A percentile compares a stretch with the other conserved stretches of the same genome.
Evolutionary conservation across 1,139 yeast genomes (phyloP).

Genomic region (Trichomonascaceae sp.): DNA sequence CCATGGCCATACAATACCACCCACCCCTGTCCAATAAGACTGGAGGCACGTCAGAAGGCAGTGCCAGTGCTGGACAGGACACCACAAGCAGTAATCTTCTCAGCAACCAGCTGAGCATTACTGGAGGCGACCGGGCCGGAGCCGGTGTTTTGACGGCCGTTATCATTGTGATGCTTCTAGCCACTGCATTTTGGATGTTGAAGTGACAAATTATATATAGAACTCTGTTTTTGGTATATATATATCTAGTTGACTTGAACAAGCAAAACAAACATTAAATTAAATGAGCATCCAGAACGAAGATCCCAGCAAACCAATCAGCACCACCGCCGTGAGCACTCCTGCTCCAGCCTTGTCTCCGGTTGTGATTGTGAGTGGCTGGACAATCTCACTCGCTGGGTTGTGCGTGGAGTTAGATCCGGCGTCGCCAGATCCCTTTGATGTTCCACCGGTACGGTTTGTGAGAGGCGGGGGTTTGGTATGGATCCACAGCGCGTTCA

Average conservation of each 20-base stretch:
- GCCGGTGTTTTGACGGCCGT: constrained; percentile 79
- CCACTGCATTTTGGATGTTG: constrained; percentile 63
- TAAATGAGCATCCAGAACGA: constrained; percentile 55
- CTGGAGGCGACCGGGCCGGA: constrained; percentile 63
- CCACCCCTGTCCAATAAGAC: constrained; percentile 32
- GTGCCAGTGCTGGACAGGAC: constrained; percentile 23
- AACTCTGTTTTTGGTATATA: neutral
- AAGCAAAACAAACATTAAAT: neutral
- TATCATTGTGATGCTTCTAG: constrained; percentile 51
- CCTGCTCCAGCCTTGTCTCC: constrained; percentile 85
- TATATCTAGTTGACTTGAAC: constrained; percentile 1
- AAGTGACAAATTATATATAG: constrained; percentile 1
- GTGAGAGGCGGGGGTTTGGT: constrained; percentile 32
- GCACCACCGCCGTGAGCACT: constrained; percentile 60
- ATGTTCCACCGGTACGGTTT: constrained; percentile 34
- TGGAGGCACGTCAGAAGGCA: constrained; percentile 39
- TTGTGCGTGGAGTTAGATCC: constrained; percentile 14
- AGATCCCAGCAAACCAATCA: constrained; percentile 49
- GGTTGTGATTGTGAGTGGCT: constrained; percentile 15
- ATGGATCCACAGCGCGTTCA: constrained; percentile 33
- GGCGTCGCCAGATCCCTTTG: constrained; percentile 24
- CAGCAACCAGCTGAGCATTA: constrained; percentile 15
- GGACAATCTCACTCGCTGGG: constrained; percentile 9
- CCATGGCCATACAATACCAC: constrained; percentile 47
- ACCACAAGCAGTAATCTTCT: constrained; percentile 10